Evolutionary conservation across 768 basidiomycete species (phyloP).

Genomic region (Cystobasidium ongulense): DNA sequence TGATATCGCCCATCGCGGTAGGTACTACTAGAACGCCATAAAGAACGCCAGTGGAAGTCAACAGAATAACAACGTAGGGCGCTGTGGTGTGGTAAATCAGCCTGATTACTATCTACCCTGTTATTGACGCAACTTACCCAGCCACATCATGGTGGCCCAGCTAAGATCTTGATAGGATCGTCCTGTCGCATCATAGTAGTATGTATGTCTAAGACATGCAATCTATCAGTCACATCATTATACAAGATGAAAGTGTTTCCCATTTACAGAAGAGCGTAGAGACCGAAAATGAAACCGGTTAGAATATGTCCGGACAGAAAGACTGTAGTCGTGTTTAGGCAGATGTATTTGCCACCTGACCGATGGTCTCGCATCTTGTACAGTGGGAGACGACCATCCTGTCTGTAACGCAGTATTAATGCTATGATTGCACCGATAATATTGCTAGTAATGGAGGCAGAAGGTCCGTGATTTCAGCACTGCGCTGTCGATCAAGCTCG

Average conservation of each 20-base stretch:
- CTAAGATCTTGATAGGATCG: slow-evolving; percentile 3
- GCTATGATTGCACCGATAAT: not conserved
- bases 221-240: not conserved
- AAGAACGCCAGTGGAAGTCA: slow-evolving; percentile 11
- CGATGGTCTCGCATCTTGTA: slow-evolving; percentile 22
- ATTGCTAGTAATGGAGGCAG: not conserved
- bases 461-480: not conserved
- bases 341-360: slow-evolving; percentile 21
- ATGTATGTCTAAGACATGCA: not conserved
- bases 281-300: not conserved
- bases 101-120: no score
- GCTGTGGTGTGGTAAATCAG: not conserved
- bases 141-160: slow-evolving; percentile 16
- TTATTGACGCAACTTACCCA: slow-evolving; percentile 9
- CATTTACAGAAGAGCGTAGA: not conserved
- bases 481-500: not conserved
- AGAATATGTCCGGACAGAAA: slow-evolving; percentile 12
- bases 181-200: not conserved
- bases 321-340: slow-evolving; percentile 16
- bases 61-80: not conserved
- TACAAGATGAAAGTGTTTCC: not conserved
- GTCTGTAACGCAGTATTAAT: not conserved
- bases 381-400: not conserved
- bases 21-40: slow-evolving; percentile 17
- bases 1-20: not conserved